phyloP scores from a whole-genome alignment of 345 rosid species.

The Mangifera indica region DNA sequence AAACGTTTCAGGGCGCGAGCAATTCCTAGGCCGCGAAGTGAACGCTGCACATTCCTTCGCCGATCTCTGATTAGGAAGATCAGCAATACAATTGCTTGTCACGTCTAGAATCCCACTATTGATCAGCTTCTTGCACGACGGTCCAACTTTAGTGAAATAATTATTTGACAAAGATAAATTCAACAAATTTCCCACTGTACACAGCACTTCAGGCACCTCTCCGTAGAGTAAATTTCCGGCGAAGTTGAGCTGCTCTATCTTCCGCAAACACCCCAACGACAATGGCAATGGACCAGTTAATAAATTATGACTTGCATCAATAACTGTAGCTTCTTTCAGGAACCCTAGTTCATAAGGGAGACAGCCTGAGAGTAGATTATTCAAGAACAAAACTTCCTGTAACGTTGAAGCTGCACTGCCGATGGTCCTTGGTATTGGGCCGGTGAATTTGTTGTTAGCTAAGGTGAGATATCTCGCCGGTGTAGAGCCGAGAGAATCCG shows the following conservation, averaged over 20 bases:
- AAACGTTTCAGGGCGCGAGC: constrained; percentile 22
- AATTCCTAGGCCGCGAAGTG: constrained; percentile 20
- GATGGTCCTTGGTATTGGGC: constrained; percentile 37
- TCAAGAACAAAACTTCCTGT: constrained; percentile 36
- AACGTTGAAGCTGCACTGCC: constrained; percentile 27
- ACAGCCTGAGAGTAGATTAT: constrained; percentile 38
- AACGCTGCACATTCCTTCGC: constrained; percentile 29
- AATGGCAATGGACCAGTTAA: constrained; percentile 46
- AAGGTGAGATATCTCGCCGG: constrained; percentile 36
- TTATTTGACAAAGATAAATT: constrained; percentile 40
- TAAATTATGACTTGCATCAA: constrained; percentile 39
- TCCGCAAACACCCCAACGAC: constrained; percentile 42
- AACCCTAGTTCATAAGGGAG: constrained; percentile 46
- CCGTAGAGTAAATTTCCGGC: constrained; percentile 42
- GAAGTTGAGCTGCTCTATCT: constrained; percentile 37
- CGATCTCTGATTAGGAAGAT: constrained; percentile 42
- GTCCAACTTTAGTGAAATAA: constrained; percentile 38
- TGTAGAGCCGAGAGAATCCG: constrained; percentile 33
- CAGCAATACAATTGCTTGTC: constrained; percentile 38
- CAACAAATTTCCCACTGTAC: constrained; percentile 25
- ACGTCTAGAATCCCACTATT: constrained; percentile 30
- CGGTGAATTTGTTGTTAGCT: constrained; percentile 46
- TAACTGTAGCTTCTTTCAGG: constrained; percentile 27
- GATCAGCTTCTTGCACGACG: constrained; percentile 34
- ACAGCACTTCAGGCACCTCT: constrained; percentile 39